Evolutionary conservation across 2,329 filamentous ascomycete genomes (phyloP), one percentile per base, ranked within the genome.

Genomic region (Verticillium longisporum): DNA sequence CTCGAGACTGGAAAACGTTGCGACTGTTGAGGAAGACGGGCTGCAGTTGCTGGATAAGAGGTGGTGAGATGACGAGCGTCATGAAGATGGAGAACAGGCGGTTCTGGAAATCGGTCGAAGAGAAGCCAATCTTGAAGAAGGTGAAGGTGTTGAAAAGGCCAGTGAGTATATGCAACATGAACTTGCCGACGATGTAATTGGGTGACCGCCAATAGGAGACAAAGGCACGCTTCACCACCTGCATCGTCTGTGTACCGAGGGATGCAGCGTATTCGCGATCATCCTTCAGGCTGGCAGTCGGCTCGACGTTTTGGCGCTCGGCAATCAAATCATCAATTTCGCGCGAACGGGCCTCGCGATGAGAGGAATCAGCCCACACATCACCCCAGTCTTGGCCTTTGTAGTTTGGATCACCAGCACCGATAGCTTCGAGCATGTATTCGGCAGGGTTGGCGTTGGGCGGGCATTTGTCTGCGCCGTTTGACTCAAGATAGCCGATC

Each of bases 71-170:
- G 6, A 87, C 91, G 4, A 93, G 78, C 0, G 88, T 89, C 81
- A 92, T 87, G 73, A 94, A 94, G 60, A 89, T 80, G 9, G 88
- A 87, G 74, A 94, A 93, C 9, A 93, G 80, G 7, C 88, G 81
- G 56, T 86, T 88, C 71, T 90, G 88, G 75, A 88, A 84, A 67
- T 88, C 87, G 62, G 87, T 82, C 1, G 77, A 76, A 2, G 81
- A 77, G 57, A 81, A 77, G 0, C 81, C 81, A 0, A 89, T 72
- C 63, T 85, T 79, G 78, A 82, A 90, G 68, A 91, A 91, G 0
- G 88, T 89, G 68, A 90, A 89, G 14, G 83, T 84, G 64, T 88
- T 89, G 76, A 90, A 90, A 18, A 89, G 78, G 3, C 84, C 86
- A 0, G 83, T 84, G 55, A 86, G 75, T 57, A 88, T 80, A 59